phyloP scores from a whole-genome alignment of 164 flowering plant species.

The Sedum album region DNA sequence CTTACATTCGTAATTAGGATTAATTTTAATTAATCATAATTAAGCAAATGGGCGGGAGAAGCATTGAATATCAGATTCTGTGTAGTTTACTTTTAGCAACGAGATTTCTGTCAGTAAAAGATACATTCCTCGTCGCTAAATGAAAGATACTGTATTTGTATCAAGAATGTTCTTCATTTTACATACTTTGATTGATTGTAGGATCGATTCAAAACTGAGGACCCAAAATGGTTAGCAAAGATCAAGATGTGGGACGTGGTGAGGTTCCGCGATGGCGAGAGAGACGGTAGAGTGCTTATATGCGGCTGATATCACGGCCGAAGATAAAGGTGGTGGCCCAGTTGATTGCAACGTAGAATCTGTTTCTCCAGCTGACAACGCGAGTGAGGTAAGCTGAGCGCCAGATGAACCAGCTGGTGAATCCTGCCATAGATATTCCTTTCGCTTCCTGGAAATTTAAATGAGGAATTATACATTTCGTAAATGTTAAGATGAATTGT shows the following conservation, averaged over 20 bases:
- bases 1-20: too few relatives aligned
- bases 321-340: slow-evolving; percentile 85
- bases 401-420: slow-evolving; percentile 86
- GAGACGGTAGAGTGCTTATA: slow-evolving; percentile 21
- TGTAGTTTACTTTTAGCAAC: too few relatives aligned
- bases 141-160: too few relatives aligned
- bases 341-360: slow-evolving; percentile 86
- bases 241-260: neutral
- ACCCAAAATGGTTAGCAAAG: neutral
- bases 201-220: neutral
- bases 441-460: slow-evolving; percentile 50
- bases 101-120: too few relatives aligned
- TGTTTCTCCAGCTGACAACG: slow-evolving; percentile 93
- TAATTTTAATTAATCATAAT: too few relatives aligned
- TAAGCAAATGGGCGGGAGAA: too few relatives aligned
- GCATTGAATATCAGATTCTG: too few relatives aligned
- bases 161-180: too few relatives aligned
- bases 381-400: slow-evolving; percentile 91
- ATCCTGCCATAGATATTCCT: slow-evolving; percentile 75
- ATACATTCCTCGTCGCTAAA: too few relatives aligned
- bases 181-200: too few relatives aligned
- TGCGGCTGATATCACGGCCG: slow-evolving; percentile 92
- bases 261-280: neutral
- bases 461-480: neutral
- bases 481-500: neutral